These are phyloP conservation scores for Wallacemonas rigidus DNA, from an alignment of 208 protist genomes.

Conservation along the genomic window DNA sequence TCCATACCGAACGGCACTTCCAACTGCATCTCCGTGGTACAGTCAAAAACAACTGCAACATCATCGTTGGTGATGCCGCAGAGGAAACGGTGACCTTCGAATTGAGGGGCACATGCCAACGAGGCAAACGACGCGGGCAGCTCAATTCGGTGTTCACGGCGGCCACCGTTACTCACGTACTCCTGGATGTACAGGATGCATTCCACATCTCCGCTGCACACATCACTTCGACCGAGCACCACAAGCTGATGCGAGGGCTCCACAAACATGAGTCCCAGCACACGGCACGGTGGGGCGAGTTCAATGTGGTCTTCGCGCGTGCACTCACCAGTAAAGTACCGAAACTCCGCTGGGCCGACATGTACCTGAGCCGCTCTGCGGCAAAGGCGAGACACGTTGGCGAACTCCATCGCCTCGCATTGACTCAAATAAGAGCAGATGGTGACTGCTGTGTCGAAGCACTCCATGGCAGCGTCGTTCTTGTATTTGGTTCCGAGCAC, in stretches of 20 bases:
- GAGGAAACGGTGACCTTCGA: slow-evolving; percentile 61
- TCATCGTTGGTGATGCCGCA: slow-evolving; percentile 48
- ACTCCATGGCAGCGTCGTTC: slow-evolving; percentile 34
- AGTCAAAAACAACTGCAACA: slow-evolving; percentile 58
- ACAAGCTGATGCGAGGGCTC: slow-evolving; percentile 41
- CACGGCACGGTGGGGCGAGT: slow-evolving; percentile 48
- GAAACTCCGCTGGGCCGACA: slow-evolving; percentile 37
- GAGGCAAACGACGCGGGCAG: slow-evolving; percentile 46
- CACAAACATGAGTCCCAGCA: slow-evolving; percentile 48
- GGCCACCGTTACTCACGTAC: slow-evolving; percentile 15
- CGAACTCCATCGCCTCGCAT: slow-evolving; percentile 46
- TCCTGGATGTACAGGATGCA: slow-evolving; percentile 56
- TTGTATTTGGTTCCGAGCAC: too few species aligned
- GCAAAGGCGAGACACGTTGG: slow-evolving; percentile 42
- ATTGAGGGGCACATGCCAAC: slow-evolving; percentile 38
- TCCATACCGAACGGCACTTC: slow-evolving; percentile 54
- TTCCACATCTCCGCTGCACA: slow-evolving; percentile 38
- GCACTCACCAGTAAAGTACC: slow-evolving; percentile 40
- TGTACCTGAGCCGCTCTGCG: slow-evolving; percentile 28
- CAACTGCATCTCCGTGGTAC: slow-evolving; percentile 39
- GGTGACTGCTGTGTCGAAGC: slow-evolving; percentile 42
- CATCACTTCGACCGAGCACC: slow-evolving; percentile 38
- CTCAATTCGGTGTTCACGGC: slow-evolving; percentile 39
- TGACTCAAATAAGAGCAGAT: slow-evolving; percentile 55
- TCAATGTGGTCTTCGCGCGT: slow-evolving; percentile 46